Percentiles rank a stretch among this genome's conserved stretches.
phyloP scores from a whole-genome alignment of 2,329 filamentous ascomycete genomes.

The Cercospora janseana region DNA sequence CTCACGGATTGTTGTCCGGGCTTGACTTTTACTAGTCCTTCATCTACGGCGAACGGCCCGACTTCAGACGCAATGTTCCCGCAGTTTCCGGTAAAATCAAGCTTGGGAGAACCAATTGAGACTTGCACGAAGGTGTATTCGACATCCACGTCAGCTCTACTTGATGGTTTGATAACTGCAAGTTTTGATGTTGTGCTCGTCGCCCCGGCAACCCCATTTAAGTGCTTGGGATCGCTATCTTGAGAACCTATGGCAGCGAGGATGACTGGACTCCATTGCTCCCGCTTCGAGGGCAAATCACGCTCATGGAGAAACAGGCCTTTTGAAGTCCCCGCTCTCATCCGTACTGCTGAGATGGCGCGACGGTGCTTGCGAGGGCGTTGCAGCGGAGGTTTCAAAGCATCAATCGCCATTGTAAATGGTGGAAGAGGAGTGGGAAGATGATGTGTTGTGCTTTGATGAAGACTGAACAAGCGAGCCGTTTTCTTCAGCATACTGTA shows the following conservation, averaged over 20 bases:
- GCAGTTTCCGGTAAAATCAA: constrained; percentile 30
- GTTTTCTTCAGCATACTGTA: constrained; percentile 10
- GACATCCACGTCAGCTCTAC: constrained; percentile 24
- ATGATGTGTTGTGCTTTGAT: neutral
- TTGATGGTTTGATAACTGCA: constrained; percentile 25
- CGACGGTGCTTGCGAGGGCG: constrained; percentile 8
- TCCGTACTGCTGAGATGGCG: constrained; percentile 39
- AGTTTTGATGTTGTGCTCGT: constrained; percentile 31
- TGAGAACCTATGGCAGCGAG: constrained; percentile 38
- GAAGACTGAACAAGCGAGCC: neutral
- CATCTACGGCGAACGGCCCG: constrained; percentile 30
- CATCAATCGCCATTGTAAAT: constrained; percentile 13
- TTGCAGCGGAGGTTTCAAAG: neutral
- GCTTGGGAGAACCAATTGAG: constrained; percentile 21
- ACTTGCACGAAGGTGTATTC: constrained; percentile 31
- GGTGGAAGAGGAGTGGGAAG: neutral
- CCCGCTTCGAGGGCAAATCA: constrained; percentile 32
- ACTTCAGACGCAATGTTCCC: constrained; percentile 30
- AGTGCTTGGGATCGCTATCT: constrained; percentile 28
- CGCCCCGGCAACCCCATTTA: constrained; percentile 30
- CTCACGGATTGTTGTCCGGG: constrained; percentile 18
- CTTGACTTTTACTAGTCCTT: constrained; percentile 21
- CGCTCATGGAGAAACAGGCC: constrained; percentile 42
- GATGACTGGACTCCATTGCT: constrained; percentile 35
- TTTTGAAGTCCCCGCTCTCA: constrained; percentile 43